phyloP scores from a whole-genome alignment of 805 yeast genomes.

The Yarrowia divulgata region DNA sequence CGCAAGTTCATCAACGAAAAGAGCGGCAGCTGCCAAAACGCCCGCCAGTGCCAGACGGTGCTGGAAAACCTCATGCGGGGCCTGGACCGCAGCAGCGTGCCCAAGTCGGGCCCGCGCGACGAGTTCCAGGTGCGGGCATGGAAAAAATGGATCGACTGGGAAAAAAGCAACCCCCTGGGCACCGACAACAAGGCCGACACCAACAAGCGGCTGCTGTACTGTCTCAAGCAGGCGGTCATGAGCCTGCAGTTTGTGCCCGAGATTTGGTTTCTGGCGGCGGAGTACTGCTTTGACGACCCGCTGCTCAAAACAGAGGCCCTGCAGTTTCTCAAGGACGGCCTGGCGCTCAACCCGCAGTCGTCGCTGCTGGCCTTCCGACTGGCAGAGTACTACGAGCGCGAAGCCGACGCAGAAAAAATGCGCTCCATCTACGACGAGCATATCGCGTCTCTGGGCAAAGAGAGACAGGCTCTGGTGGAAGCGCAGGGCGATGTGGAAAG shows the following conservation, averaged over 20 bases:
- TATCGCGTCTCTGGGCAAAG: slow-evolving; percentile 55
- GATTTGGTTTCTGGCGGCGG: slow-evolving; percentile 68
- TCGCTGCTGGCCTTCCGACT: slow-evolving; percentile 69
- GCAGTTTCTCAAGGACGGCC: slow-evolving; percentile 61
- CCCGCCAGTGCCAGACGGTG: slow-evolving; percentile 78
- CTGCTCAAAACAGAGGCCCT: slow-evolving; percentile 46
- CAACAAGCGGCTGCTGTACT: slow-evolving; percentile 67
- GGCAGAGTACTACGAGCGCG: slow-evolving; percentile 73
- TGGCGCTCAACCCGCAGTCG: slow-evolving; percentile 72
- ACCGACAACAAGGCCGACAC: slow-evolving; percentile 58
- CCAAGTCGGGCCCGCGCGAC: slow-evolving; percentile 47
- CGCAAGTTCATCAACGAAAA: slow-evolving; percentile 83
- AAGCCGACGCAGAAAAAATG: slow-evolving; percentile 59
- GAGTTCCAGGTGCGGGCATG: slow-evolving; percentile 61
- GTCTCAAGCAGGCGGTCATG: slow-evolving; percentile 73
- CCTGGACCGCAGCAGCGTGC: slow-evolving; percentile 54
- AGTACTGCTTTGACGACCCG: slow-evolving; percentile 56
- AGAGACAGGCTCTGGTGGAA: slow-evolving; percentile 50
- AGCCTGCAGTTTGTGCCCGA: slow-evolving; percentile 71
- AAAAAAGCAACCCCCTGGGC: slow-evolving; percentile 71
- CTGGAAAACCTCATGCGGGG: slow-evolving; percentile 65
- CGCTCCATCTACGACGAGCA: slow-evolving; percentile 59
- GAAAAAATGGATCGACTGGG: slow-evolving; percentile 82
- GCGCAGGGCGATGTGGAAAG: slow-evolving; percentile 37
- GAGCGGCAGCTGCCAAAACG: slow-evolving; percentile 85